Base-by-base conservation (phyloP, 2,329 filamentous ascomycete species). In the Pseudocercospora cruenta region DNA sequence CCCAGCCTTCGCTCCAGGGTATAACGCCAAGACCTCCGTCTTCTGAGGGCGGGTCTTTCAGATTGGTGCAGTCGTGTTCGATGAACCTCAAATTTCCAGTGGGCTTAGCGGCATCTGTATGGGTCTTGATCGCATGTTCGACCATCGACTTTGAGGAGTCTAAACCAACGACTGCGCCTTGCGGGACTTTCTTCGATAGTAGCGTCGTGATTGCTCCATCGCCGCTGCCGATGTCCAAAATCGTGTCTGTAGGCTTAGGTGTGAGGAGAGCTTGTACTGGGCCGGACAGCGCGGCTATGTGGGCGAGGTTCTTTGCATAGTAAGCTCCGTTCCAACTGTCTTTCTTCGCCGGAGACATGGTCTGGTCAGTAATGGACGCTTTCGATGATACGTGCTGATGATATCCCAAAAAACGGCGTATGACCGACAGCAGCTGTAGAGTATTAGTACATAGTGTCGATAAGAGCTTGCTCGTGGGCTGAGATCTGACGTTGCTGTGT, bases 141-240 rank as follows among this genome's bases (percentile, higher is more conserved):
- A 82, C 77, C 71, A 81, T 78, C 39, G 77, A 76, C 0, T 70
- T 33, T 3, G 80, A 81, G 16, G 76, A 73, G 65, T 82, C 80
- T 43, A 82, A 71, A 31, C 79, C 80, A 22, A 79, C 70, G 39
- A 81, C 73, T 6, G 63, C 22, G 53, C 75, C 77, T 28, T 74
- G 65, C 33, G 69, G 67, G 19, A 63, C 60, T 24, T 49, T 63
- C 1, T 58, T n/a, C n/a, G 79, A 76, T 64, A 82, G 71, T 31
- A 73, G 68, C 6, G 75, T 69, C 16, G 80, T 81, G n/a, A 82
- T 72, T 16, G 73, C 66, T 22, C 80, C 79, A 63, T 81, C 78
- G 60, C 78, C 78, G 67, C 77, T 78, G 54, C 78, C 78, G 19
- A 80, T 70, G 67, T 80, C 78, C 57, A 82, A 73, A 67, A 82